A percentile compares a stretch with the other conserved stretches of the same genome.
Conservation (phyloP, 208 protist genomes). For the Leishmania arabica region DNA sequence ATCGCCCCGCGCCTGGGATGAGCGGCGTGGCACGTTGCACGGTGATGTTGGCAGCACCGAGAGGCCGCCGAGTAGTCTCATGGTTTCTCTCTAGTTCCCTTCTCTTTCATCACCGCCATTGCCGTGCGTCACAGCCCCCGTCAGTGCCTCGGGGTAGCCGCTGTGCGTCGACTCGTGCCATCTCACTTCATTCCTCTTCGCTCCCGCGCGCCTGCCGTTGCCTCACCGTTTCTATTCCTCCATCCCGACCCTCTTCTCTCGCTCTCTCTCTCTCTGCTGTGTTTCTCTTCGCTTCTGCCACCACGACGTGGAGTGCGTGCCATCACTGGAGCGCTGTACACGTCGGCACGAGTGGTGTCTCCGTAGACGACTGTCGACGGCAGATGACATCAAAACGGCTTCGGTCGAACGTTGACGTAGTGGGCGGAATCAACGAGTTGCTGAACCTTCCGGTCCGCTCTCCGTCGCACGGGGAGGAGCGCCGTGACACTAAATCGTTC, state of each 20-base stretch:
- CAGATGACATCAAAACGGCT: not conserved
- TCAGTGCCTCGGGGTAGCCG: not conserved
- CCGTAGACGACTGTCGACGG: not conserved
- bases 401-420: constrained; percentile 5
- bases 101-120: not conserved
- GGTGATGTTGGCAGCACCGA: no score
- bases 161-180: no score
- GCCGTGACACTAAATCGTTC: not conserved
- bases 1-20: not conserved
- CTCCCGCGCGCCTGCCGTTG: not conserved
- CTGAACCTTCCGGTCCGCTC: not conserved
- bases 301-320: not conserved
- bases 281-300: not conserved
- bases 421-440: constrained; percentile 6
- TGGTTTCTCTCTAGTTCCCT: no score
- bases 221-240: no score
- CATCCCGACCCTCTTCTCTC: not conserved
- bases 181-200: not conserved
- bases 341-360: not conserved
- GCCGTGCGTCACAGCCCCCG: not conserved
- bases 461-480: not conserved
- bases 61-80: not conserved
- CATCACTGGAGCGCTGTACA: not conserved
- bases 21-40: not conserved
- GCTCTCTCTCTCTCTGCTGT: not conserved